These are phyloP conservation scores for Neurospora intermedia DNA, from an alignment of 495 filamentous ascomycete species.

Conservation along the genomic window DNA sequence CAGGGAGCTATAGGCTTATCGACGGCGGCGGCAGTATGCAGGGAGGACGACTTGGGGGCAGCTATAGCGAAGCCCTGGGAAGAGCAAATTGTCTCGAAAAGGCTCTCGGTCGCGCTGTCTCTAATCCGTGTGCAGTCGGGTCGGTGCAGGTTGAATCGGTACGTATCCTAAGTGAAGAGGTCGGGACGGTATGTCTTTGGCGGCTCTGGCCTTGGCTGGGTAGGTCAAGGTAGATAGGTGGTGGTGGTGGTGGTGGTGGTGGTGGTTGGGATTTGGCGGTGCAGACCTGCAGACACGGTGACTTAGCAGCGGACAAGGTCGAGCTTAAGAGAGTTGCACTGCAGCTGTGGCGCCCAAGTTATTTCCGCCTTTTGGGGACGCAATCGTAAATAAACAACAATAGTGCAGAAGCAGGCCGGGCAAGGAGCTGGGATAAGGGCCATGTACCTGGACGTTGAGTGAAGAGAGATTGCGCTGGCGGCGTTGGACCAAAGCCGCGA, in stretches of 20 bases:
- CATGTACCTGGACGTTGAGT: neutral
- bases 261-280: neutral
- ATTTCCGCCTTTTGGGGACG: neutral
- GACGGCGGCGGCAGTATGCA: neutral
- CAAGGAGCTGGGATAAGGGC: neutral
- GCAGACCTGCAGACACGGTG: neutral
- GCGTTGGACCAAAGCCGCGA: neutral
- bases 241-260: neutral
- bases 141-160: neutral
- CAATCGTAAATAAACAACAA: neutral
- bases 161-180: slow-evolving; percentile 1
- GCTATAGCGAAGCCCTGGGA: neutral
- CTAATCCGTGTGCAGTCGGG: neutral
- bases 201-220: neutral
- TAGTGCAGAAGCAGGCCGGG: neutral
- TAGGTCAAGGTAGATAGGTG: neutral
- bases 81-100: neutral
- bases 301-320: neutral
- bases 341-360: neutral
- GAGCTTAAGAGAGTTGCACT: neutral
- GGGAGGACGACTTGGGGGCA: neutral
- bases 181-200: neutral
- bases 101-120: neutral
- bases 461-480: neutral
- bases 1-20: neutral